Evolutionary conservation across 176 grass and related monocot genomes (phyloP), one percentile per base, ranked within the genome.

Genomic region (Rhynchospora tenuis): DNA sequence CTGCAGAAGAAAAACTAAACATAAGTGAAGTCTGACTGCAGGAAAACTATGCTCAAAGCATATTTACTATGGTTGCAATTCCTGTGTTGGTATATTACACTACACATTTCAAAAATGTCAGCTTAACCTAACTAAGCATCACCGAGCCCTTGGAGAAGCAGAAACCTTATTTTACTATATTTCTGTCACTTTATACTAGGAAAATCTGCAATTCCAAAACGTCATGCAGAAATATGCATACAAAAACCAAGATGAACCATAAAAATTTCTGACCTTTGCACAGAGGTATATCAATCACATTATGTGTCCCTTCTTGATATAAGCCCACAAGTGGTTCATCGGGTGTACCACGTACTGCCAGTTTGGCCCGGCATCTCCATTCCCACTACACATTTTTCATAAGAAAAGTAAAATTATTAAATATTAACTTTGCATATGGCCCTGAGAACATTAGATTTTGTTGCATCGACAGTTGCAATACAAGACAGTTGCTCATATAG

Each of bases 321-420:
- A 98, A 84, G 28, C 92, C 95, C 80, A 98, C 86, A 85, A 95
- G 66, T 0, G 91, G 95, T 23, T 8, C 91, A 59, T 93, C 81
- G 62, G 91, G 75, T 85, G 89, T 90, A 86, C 95, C 95, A 83
- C 92, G 95, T 42, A 98, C 89, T 14, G 88, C 95, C 68, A 98
- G 73, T 84, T 98, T 98, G 81, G 95, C 95, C 9, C 92, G 92
- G 59, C 95, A 98, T 85, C 95, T 82, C 95, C 95, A 98, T 86
- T 95, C 89, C n/a, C 68, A 90, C 95, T 98, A 62, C 31, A 89
- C 45, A 73, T 48, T 47, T 73, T 73, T 10, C 86, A 79, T 45
- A 84, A 5, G 48, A 33, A 80, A 56, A 44, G n/a, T 22, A 48
- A 46, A 64, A 80, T 46, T 10, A 51, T 78, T 12, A 70, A 29